Percentiles rank a stretch among this genome's conserved stretches.
phyloP scores from a whole-genome alignment of 108 stramenopile species.

The Fragilariopsis cylindrus region DNA sequence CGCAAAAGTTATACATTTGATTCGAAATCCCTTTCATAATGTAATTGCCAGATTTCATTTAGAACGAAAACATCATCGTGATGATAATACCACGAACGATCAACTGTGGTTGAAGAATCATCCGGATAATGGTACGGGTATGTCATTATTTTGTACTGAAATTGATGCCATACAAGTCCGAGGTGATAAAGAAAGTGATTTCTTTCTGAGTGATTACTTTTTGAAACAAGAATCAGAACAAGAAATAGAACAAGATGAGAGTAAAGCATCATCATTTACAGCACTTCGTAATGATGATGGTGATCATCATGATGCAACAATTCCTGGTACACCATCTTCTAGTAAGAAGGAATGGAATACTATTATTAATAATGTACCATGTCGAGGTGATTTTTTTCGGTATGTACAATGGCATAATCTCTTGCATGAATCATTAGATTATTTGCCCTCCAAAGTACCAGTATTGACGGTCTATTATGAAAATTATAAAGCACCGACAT shows the following conservation, averaged over 20 bases:
- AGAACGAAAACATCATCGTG: slow-evolving; percentile 33
- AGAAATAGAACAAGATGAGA: too few species aligned
- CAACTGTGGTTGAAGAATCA: slow-evolving; percentile 27
- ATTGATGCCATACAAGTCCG: slow-evolving; percentile 12
- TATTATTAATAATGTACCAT: slow-evolving; percentile 50
- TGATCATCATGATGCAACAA: background rate
- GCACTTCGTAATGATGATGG: too few species aligned
- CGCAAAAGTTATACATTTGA: slow-evolving; percentile 58
- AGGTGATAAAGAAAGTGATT: slow-evolving; percentile 14
- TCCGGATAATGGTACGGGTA: slow-evolving; percentile 28
- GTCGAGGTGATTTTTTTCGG: slow-evolving; percentile 74
- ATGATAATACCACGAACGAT: slow-evolving; percentile 12
- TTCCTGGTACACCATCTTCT: slow-evolving; percentile 24
- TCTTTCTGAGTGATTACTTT: slow-evolving; percentile 30
- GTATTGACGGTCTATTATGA: slow-evolving; percentile 73
- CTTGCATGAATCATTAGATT: slow-evolving; percentile 42
- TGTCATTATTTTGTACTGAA: slow-evolving; percentile 37
- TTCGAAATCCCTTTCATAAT: slow-evolving; percentile 76
- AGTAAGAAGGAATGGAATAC: slow-evolving; percentile 29
- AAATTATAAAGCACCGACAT: slow-evolving; percentile 44
- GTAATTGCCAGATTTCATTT: slow-evolving; percentile 70
- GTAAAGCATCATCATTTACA: too few species aligned
- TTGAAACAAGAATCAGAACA: slow-evolving; percentile 1
- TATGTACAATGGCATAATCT: slow-evolving; percentile 87
- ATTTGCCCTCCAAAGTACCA: slow-evolving; percentile 38